These are phyloP conservation scores for Septoria linicola DNA, from an alignment of 2,329 filamentous ascomycete genomes.

Conservation along the genomic window DNA sequence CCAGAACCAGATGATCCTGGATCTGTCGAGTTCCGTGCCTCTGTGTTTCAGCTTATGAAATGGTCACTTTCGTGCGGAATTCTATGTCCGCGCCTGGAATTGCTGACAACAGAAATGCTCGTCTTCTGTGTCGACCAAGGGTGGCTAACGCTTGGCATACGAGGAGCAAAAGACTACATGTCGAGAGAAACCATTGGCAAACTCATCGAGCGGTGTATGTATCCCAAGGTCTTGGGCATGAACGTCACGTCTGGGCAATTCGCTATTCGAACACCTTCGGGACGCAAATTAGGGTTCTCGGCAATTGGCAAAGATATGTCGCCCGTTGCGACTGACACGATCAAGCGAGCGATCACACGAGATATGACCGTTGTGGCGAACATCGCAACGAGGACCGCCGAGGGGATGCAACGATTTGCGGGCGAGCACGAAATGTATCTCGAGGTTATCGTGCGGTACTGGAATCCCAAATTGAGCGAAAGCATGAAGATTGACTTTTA, in stretches of 20 bases:
- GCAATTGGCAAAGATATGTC: slow-evolving; percentile 1
- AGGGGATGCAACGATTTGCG: neutral
- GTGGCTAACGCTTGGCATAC: neutral
- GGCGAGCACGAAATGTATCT: slow-evolving; percentile 3
- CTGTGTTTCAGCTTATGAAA: neutral
- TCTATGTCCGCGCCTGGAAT: neutral
- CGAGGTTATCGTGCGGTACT: slow-evolving; percentile 4
- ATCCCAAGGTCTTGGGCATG: slow-evolving; percentile 1
- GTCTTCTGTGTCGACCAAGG: slow-evolving; percentile 1
- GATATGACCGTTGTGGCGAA: slow-evolving; percentile 7
- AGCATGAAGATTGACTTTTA: neutral
- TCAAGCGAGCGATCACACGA: slow-evolving; percentile 6
- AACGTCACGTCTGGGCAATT: neutral
- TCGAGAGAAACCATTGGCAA: neutral
- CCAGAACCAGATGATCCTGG: neutral
- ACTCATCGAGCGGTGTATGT: slow-evolving; percentile 11
- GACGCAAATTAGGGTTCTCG: slow-evolving; percentile 5
- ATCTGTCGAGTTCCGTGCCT: slow-evolving; percentile 9
- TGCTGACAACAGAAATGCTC: slow-evolving; percentile 6
- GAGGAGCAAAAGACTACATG: neutral
- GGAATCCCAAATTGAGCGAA: neutral
- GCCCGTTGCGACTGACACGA: neutral
- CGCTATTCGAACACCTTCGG: slow-evolving; percentile 6
- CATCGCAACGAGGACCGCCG: neutral
- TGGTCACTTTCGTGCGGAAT: slow-evolving; percentile 10